A percentile compares a stretch with the other conserved stretches of the same genome.
Conservation (phyloP, 2,329 filamentous ascomycete species). For the Cladosporium phlei region DNA sequence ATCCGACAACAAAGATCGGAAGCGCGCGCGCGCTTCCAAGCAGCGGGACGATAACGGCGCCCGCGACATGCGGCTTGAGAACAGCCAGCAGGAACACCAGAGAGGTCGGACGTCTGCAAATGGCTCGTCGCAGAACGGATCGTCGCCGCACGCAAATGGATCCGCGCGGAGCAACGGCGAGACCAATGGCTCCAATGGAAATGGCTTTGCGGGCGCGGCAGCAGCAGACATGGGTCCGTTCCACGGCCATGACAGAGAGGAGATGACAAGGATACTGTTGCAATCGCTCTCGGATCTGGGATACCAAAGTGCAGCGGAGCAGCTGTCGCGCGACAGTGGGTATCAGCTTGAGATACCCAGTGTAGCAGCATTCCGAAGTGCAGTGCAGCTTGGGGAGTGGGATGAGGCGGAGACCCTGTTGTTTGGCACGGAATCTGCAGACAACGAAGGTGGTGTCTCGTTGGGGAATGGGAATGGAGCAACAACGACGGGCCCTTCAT, state of each 20-base stretch:
- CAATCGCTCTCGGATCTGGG: conserved; percentile 87
- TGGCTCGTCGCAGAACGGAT: conserved; percentile 31
- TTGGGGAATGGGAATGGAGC: conserved; percentile 28
- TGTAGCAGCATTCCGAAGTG: conserved; percentile 77
- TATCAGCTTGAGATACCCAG: conserved; percentile 80
- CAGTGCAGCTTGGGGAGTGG: conserved; percentile 79
- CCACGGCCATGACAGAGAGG: conserved; percentile 82
- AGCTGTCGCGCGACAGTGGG: conserved; percentile 74
- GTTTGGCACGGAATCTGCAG: conserved; percentile 45
- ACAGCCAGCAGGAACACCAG: conserved; percentile 35
- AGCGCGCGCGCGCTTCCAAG: conserved; percentile 39
- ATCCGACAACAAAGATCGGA: conserved; percentile 33
- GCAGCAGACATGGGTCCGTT: conserved; percentile 48
- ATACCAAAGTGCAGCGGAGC: conserved; percentile 70
- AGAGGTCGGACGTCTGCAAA: conserved; percentile 35
- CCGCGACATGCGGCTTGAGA: conserved; percentile 39
- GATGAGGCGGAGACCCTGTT: conserved; percentile 76
- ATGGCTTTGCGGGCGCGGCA: conserved; percentile 25
- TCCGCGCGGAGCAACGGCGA: conserved; percentile 28
- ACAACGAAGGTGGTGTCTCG: conserved; percentile 43
- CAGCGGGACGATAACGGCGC: conserved; percentile 14
- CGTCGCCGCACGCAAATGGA: conserved; percentile 38
- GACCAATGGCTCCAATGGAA: conserved; percentile 42
- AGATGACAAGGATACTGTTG: conserved; percentile 87
- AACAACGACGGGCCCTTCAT: conserved; percentile 1